Evolutionary conservation across 805 yeast genomes (phyloP).

Genomic region (Yamadazyma olivae): DNA sequence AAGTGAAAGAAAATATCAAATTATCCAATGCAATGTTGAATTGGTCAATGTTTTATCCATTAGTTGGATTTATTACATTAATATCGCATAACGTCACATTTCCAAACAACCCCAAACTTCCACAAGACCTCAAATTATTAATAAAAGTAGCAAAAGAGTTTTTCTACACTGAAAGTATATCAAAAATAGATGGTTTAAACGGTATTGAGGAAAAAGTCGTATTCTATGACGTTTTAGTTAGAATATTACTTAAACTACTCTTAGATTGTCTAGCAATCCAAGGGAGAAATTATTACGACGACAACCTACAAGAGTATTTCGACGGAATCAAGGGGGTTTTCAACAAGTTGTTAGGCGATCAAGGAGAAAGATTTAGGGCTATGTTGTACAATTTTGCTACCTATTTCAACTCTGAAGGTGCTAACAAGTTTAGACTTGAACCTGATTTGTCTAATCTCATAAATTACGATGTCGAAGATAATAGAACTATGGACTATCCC

Average conservation of each 20-base stretch:
- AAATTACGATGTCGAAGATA: conserved; percentile 2
- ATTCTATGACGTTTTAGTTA: conserved; percentile 15
- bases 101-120: conserved; percentile 13
- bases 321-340: conserved; percentile 12
- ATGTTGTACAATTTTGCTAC: conserved; percentile 1
- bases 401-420: background rate
- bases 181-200: background rate
- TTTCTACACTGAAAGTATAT: conserved; percentile 4
- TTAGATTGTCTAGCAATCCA: conserved; percentile 15
- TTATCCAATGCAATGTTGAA: conserved; percentile 16
- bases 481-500: too few species aligned
- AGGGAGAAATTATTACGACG: conserved; percentile 11
- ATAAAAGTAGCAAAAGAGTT: conserved; percentile 13
- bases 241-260: conserved; percentile 22
- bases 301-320: conserved; percentile 17
- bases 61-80: conserved; percentile 23
- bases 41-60: conserved; percentile 19
- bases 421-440: conserved; percentile 2
- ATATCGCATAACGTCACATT: conserved; percentile 19
- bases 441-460: conserved; percentile 8
- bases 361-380: conserved; percentile 1
- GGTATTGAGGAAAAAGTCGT: conserved; percentile 12
- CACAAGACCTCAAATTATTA: conserved; percentile 21
- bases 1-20: conserved; percentile 7
- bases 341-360: conserved; percentile 16